These are phyloP conservation scores for Suhomyces prunicola DNA, from an alignment of 805 yeast genomes.

Conservation along the genomic window DNA sequence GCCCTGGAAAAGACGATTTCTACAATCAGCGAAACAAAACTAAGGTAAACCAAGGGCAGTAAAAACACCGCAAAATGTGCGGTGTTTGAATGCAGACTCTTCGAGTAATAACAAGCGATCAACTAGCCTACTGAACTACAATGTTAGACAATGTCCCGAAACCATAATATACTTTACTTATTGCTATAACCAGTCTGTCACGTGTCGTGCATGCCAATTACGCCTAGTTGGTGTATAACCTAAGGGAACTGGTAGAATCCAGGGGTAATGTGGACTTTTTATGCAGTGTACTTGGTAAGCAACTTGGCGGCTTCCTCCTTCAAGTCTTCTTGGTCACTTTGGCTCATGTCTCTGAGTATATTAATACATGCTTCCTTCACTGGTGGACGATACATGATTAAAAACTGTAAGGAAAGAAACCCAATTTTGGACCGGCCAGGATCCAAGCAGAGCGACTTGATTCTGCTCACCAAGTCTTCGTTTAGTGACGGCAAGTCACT, in stretches of 20 bases:
- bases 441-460: slow-evolving; percentile 76
- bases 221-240: not conserved
- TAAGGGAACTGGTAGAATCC: not conserved
- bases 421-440: slow-evolving; percentile 83
- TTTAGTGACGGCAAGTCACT: slow-evolving; percentile 84
- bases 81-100: too few species aligned
- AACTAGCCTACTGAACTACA: not conserved
- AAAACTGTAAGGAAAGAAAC: slow-evolving; percentile 72
- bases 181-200: not conserved
- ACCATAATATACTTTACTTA: not conserved
- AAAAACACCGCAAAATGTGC: too few species aligned
- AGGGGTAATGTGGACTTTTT: not conserved
- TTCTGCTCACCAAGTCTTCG: slow-evolving; percentile 55
- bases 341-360: slow-evolving; percentile 44
- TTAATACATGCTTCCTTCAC: slow-evolving; percentile 53
- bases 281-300: slow-evolving; percentile 41
- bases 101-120: not conserved
- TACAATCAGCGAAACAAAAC: not conserved
- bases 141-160: not conserved
- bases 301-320: slow-evolving; percentile 45
- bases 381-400: slow-evolving; percentile 91
- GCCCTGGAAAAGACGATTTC: not conserved
- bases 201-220: not conserved
- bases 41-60: not conserved
- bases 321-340: slow-evolving; percentile 49